A percentile compares a stretch with the other conserved stretches of the same genome.
phyloP scores from a whole-genome alignment of 495 filamentous ascomycete species.

The Penicillium samsonianum region DNA sequence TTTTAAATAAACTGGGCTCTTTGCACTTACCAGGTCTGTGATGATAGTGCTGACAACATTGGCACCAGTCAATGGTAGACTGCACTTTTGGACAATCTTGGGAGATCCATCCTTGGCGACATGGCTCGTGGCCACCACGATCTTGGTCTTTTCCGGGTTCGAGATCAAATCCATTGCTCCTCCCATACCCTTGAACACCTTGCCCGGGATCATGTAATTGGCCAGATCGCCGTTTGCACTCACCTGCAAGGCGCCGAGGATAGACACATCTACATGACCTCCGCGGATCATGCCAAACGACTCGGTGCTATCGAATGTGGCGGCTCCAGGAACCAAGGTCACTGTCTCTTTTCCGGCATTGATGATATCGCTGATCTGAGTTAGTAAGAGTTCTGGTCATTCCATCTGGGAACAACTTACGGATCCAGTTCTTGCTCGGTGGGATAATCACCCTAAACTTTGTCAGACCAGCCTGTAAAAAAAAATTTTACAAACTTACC shows the following conservation, averaged over 20 bases:
- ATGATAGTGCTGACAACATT: slow-evolving; percentile 88
- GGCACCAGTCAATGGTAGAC: slow-evolving; percentile 81
- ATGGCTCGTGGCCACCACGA: slow-evolving; percentile 92
- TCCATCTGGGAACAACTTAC: slow-evolving; percentile 26
- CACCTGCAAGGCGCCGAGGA: slow-evolving; percentile 89
- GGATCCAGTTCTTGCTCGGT: slow-evolving; percentile 75
- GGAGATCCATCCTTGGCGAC: slow-evolving; percentile 83
- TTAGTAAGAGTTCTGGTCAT: slow-evolving; percentile 6
- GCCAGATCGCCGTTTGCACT: slow-evolving; percentile 79
- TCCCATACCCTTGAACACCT: slow-evolving; percentile 88
- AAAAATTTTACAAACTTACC: slow-evolving; percentile 19
- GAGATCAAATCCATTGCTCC: slow-evolving; percentile 94
- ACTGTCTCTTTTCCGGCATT: slow-evolving; percentile 96
- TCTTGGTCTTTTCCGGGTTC: slow-evolving; percentile 82
- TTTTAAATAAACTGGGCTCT: not conserved
- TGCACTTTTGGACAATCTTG: slow-evolving; percentile 85
- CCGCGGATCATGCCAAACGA: slow-evolving; percentile 92
- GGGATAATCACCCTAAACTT: slow-evolving; percentile 73
- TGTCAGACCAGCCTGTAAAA: slow-evolving; percentile 9
- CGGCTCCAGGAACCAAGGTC: slow-evolving; percentile 75
- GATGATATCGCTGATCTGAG: slow-evolving; percentile 65
- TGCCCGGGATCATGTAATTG: slow-evolving; percentile 91
- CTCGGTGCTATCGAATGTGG: slow-evolving; percentile 83
- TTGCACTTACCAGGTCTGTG: slow-evolving; percentile 72
- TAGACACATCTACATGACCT: slow-evolving; percentile 85